Conservation (phyloP, 2,329 filamentous ascomycete species). For the Hypoxylon sp. region DNA sequence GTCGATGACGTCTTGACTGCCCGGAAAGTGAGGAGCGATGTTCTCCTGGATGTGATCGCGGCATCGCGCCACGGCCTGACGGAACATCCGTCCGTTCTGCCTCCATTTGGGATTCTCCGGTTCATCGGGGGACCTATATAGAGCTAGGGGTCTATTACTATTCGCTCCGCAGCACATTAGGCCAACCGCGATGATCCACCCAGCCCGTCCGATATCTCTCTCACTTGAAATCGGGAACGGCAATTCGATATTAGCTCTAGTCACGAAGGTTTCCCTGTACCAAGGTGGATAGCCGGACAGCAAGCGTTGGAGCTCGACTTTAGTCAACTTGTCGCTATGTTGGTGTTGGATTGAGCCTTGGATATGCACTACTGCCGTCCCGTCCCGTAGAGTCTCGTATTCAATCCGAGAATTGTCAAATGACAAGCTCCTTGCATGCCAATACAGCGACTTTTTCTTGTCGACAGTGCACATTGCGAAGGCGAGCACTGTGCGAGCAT, state of each 20-base stretch:
- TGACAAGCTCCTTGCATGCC: slow-evolving; percentile 5
- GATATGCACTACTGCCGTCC: slow-evolving; percentile 12
- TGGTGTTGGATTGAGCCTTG: slow-evolving; percentile 3
- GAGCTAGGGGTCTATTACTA: background rate
- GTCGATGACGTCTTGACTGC: slow-evolving; percentile 3
- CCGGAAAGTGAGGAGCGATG: slow-evolving; percentile 5
- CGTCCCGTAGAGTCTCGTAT: slow-evolving; percentile 1
- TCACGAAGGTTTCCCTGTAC: slow-evolving; percentile 11
- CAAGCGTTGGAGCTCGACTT: slow-evolving; percentile 10
- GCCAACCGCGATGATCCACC: slow-evolving; percentile 13
- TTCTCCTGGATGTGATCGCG: slow-evolving; percentile 15
- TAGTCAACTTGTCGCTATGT: slow-evolving; percentile 1
- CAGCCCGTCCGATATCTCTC: slow-evolving; percentile 4
- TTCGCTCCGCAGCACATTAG: background rate
- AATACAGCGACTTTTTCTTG: background rate
- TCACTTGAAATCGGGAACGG: slow-evolving; percentile 14
- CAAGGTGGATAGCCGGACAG: slow-evolving; percentile 11
- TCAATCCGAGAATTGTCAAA: slow-evolving; percentile 11
- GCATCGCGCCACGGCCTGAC: slow-evolving; percentile 9
- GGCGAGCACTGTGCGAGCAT: slow-evolving; percentile 4
- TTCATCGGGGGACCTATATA: slow-evolving; percentile 7
- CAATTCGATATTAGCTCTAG: slow-evolving; percentile 3
- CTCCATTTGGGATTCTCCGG: background rate
- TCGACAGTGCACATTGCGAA: slow-evolving; percentile 8
- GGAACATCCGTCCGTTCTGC: slow-evolving; percentile 13